Conservation (phyloP, 2,329 filamentous ascomycete species). For the Fusarium bactridioides region DNA sequence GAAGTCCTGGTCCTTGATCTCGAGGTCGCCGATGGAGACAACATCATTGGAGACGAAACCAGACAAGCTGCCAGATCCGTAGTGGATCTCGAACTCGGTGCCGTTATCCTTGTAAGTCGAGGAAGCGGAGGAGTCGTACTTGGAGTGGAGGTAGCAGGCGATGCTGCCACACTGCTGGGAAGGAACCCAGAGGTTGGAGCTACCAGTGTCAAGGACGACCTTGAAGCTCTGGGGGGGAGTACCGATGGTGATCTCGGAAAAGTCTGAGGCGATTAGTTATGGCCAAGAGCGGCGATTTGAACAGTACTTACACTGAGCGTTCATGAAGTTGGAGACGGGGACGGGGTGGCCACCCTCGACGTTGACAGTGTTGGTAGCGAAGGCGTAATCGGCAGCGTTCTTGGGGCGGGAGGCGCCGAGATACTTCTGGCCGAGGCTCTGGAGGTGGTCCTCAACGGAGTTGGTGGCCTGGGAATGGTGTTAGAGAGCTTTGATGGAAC, state of each 20-base stretch:
- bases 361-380: constrained; percentile 76
- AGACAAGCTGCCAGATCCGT: constrained; percentile 92
- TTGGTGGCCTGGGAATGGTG: constrained; percentile 68
- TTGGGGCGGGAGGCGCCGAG: constrained; percentile 75
- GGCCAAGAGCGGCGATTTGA: background rate
- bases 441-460: constrained; percentile 82
- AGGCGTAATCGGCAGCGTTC: constrained; percentile 76
- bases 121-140: constrained; percentile 91
- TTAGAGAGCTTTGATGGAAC: constrained; percentile 14
- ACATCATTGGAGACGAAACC: constrained; percentile 93
- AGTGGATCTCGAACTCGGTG: constrained; percentile 88
- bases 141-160: constrained; percentile 96
- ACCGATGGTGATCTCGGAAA: constrained; percentile 94
- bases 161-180: constrained; percentile 91
- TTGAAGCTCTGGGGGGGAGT: constrained; percentile 96
- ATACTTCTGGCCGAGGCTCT: constrained; percentile 93
- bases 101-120: constrained; percentile 95
- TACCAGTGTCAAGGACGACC: constrained; percentile 97
- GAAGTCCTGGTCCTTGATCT: constrained; percentile 89
- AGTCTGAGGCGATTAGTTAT: constrained; percentile 67
- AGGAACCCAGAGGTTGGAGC: constrained; percentile 99
- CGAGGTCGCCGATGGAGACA: constrained; percentile 86
- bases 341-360: constrained; percentile 77
- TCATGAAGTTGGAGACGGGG: constrained; percentile 96
- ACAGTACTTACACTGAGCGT: constrained; percentile 85